Evolutionary conservation across 2,329 filamentous ascomycete genomes (phyloP).

Genomic region (Nigrograna mackinnonii): DNA sequence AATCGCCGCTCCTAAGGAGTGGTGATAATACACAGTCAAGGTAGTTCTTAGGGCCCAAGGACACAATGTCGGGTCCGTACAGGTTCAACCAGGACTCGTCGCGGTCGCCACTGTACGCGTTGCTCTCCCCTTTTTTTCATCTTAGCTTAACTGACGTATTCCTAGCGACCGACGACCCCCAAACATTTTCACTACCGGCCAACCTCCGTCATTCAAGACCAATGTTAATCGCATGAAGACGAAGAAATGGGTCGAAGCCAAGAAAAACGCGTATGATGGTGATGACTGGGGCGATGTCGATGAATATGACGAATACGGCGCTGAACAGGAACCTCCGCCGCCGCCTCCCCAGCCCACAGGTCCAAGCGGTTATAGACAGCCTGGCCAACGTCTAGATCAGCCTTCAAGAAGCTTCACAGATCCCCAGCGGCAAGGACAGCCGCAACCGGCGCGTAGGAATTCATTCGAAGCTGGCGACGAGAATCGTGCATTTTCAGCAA

Average conservation of each 20-base stretch:
- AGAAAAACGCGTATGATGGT: slow-evolving; percentile 83
- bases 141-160: slow-evolving; percentile 3
- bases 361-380: slow-evolving; percentile 49
- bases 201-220: slow-evolving; percentile 69
- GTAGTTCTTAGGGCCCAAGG: not conserved
- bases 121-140: slow-evolving; percentile 12
- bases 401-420: slow-evolving; percentile 45
- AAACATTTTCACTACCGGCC: slow-evolving; percentile 31
- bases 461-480: slow-evolving; percentile 62
- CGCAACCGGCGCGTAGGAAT: slow-evolving; percentile 40
- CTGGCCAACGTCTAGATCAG: slow-evolving; percentile 31
- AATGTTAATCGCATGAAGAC: slow-evolving; percentile 90
- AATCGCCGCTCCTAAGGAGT: slow-evolving; percentile 3
- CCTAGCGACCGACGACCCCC: slow-evolving; percentile 30
- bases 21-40: slow-evolving; percentile 1
- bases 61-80: slow-evolving; percentile 45
- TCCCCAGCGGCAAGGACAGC: slow-evolving; percentile 36
- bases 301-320: slow-evolving; percentile 61
- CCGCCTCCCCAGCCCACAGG: slow-evolving; percentile 40
- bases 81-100: slow-evolving; percentile 40
- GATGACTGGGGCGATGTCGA: slow-evolving; percentile 84
- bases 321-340: slow-evolving; percentile 48
- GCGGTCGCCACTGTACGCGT: slow-evolving; percentile 43
- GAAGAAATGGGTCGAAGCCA: slow-evolving; percentile 93
- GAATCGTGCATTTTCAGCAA: slow-evolving; percentile 51